Evolutionary conservation across 2,329 filamentous ascomycete genomes (phyloP), one percentile per base, ranked within the genome.

Genomic region (Fusarium secorum): DNA sequence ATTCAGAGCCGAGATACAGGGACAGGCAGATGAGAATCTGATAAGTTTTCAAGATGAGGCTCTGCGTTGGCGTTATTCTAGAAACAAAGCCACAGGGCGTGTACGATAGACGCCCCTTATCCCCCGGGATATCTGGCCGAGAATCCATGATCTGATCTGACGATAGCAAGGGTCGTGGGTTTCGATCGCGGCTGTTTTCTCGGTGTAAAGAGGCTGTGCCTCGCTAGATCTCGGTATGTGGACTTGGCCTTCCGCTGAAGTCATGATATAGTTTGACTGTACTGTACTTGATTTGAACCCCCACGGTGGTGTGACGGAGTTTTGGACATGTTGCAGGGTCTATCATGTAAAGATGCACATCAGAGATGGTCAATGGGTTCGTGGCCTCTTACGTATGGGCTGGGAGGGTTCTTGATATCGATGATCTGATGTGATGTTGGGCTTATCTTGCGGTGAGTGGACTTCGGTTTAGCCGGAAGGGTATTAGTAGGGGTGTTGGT

Each of bases 111-210:
- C 63, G 18, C 60, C 60, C 60, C 60, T 28, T 26, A 51, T 44
- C 26, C 38, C 15, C 22, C 68, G 64, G 59, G 68, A 7, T 65
- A 71, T 71, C 64, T 71, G 53, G 45, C 68, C 68, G 68, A 71
- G 65, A 36, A 64, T 51, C 36, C 57, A 48, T 71, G 68, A 68
- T 70, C 67, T 70, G 63, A 71, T 68, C 64, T 64, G 63, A 71
- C 49, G 39, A 62, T 53, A 42, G 53, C 46, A 30, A 18, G 42
- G 42, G 41, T 48, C 17, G 22, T 49, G 28, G 45, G 20, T 22
- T 20, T 56, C 38, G 39, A 69, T 69, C 33, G 32, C 64, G 66
- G 66, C 48, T 52, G 49, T 68, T 71, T 71, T 71, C 38, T 71
- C 68, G 68, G 68, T 38, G 53, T 38, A 59, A 63, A 36, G 30